Evolutionary conservation across 345 rosid genomes (phyloP).

Genomic region (Mangifera indica): DNA sequence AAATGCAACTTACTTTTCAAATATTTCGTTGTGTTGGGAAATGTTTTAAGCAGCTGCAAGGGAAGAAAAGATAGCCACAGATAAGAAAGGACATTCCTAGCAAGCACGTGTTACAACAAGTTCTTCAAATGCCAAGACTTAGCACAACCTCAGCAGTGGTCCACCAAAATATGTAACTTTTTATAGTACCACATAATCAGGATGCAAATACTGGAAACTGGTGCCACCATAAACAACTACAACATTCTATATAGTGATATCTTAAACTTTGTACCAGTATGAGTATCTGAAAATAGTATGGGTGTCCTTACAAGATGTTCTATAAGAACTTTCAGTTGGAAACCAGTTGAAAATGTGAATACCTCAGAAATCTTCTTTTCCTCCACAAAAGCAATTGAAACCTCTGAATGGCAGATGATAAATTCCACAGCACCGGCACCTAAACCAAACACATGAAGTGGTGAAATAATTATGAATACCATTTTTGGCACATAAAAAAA

Average conservation of each 20-base stretch:
- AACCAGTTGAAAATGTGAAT: slow-evolving; percentile 12
- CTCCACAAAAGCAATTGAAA: slow-evolving; percentile 84
- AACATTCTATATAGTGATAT: not conserved
- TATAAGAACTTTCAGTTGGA: not conserved
- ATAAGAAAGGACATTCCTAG: slow-evolving; percentile 13
- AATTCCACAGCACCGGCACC: slow-evolving; percentile 96
- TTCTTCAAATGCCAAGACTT: not conserved
- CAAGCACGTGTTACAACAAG: not conserved
- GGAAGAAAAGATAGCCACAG: slow-evolving; percentile 9
- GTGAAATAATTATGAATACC: slow-evolving; percentile 16
- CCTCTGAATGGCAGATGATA: slow-evolving; percentile 83
- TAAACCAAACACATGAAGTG: slow-evolving; percentile 26
- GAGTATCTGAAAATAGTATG: not conserved
- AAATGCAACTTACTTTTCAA: slow-evolving; percentile 64
- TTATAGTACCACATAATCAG: not conserved
- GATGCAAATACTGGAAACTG: not conserved
- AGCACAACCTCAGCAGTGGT: not conserved
- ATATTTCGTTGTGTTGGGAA: slow-evolving; percentile 55
- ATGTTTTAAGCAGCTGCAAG: slow-evolving; percentile 77
- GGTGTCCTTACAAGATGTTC: not conserved
- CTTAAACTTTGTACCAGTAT: not conserved
- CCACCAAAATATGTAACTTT: not conserved
- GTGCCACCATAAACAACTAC: not conserved
- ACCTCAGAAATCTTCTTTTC: slow-evolving; percentile 92
- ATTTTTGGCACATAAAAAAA: not conserved